A percentile compares a stretch with the other conserved stretches of the same genome.
Conservation (phyloP, 441 rosid genomes). For the Corymbia calophylla region DNA sequence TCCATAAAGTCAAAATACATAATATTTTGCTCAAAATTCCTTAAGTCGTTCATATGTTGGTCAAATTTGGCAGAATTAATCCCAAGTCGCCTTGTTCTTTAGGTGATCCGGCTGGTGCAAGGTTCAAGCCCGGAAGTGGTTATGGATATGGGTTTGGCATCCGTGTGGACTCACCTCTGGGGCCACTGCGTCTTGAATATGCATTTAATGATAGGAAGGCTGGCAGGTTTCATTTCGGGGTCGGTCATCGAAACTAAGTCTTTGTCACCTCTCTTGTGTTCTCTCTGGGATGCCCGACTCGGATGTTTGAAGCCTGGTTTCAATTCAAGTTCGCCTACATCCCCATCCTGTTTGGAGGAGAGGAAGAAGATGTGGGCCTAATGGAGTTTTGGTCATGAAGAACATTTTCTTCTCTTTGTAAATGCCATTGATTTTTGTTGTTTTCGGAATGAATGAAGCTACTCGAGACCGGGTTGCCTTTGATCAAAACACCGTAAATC, state of each 20-base stretch:
- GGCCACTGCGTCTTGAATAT: conserved; percentile 76
- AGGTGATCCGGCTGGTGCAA: conserved; percentile 96
- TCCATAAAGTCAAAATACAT: neutral
- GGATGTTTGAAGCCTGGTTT: neutral
- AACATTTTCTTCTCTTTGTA: neutral
- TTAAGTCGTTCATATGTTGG: neutral
- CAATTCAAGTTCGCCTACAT: neutral
- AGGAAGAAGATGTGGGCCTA: neutral
- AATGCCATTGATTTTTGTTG: neutral
- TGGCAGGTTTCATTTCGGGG: conserved; percentile 85
- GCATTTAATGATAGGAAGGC: conserved; percentile 66
- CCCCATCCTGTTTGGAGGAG: neutral
- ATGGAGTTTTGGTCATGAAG: neutral
- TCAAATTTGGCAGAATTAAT: neutral
- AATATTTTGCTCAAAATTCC: neutral
- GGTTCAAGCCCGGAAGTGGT: conserved; percentile 86
- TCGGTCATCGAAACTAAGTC: conserved; percentile 57
- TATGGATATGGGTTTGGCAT: conserved; percentile 83
- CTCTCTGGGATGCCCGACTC: neutral
- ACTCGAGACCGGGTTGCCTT: neutral
- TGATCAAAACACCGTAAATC: neutral
- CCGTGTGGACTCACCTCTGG: conserved; percentile 79
- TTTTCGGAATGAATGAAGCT: neutral
- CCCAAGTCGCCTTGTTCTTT: neutral
- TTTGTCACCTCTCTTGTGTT: too few relatives aligned